These are phyloP conservation scores for Backusella macrospora DNA, from an alignment of 192 early-diverging fungal species.

Conservation along the genomic window DNA sequence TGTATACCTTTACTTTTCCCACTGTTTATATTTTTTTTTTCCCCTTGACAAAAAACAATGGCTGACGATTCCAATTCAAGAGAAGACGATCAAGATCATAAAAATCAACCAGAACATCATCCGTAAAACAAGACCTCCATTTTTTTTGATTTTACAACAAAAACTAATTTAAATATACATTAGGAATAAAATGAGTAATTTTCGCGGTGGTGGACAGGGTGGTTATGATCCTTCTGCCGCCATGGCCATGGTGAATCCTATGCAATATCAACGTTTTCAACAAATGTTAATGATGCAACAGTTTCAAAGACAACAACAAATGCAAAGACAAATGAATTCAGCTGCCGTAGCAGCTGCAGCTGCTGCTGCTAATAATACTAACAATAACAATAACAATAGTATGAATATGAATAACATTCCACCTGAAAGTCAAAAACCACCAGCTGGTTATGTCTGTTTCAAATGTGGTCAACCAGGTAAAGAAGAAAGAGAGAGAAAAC, in stretches of 20 bases:
- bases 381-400: slow-evolving; percentile 10
- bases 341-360: slow-evolving; percentile 19
- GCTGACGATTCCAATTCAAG: slow-evolving; percentile 87
- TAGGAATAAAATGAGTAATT: slow-evolving; percentile 17
- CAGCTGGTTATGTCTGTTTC: slow-evolving; percentile 35
- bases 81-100: slow-evolving; percentile 76
- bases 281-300: slow-evolving; percentile 34
- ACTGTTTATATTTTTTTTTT: too few relatives aligned
- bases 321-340: slow-evolving; percentile 21
- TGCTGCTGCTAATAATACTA: background rate
- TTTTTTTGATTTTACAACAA: background rate
- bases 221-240: slow-evolving; percentile 32
- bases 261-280: slow-evolving; percentile 32
- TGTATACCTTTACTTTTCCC: too few relatives aligned
- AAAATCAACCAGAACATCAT: slow-evolving; percentile 24
- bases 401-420: too few relatives aligned
- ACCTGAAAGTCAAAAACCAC: slow-evolving; percentile 70
- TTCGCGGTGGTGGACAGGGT: background rate
- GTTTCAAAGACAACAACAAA: slow-evolving; percentile 33
- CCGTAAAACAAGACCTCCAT: background rate
- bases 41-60: slow-evolving; percentile 9
- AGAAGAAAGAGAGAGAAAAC: too few relatives aligned
- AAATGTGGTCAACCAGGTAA: slow-evolving; percentile 42
- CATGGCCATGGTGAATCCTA: slow-evolving; percentile 31
- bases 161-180: background rate